A percentile compares a stretch with the other conserved stretches of the same genome.
Conservation (phyloP, 208 protist genomes). For the Wallacemonas collosoma region DNA sequence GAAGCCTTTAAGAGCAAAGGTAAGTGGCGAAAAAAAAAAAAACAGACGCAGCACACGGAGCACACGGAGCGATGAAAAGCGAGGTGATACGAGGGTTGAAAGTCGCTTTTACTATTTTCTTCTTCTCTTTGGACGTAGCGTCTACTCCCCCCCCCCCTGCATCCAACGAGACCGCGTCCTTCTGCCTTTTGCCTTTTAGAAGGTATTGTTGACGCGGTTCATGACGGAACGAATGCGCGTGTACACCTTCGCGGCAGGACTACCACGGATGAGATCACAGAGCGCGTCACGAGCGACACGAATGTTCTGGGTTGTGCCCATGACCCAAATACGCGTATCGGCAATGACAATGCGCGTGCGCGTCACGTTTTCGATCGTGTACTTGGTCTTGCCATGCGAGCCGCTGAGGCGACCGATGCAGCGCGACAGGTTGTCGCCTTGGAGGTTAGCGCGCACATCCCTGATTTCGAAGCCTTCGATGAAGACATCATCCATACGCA, state of each 20-base stretch:
- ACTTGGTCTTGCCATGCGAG: constrained; percentile 99
- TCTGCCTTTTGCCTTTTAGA: constrained; percentile 46
- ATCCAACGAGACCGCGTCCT: too few species aligned
- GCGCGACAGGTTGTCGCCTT: constrained; percentile 94
- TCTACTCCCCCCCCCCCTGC: too few species aligned
- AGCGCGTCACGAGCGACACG: constrained; percentile 97
- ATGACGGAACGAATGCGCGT: constrained; percentile 95
- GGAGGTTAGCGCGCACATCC: constrained; percentile 94
- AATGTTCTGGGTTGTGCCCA: constrained; percentile 99
- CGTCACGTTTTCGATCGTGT: constrained; percentile 99
- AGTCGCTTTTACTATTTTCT: too few species aligned
- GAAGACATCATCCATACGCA: constrained; percentile 99
- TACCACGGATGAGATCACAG: constrained; percentile 97
- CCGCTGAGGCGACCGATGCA: constrained; percentile 99
- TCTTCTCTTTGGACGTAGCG: too few species aligned
- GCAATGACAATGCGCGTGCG: constrained; percentile 99
- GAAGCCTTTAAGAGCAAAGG: too few species aligned
- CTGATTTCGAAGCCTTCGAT: constrained; percentile 99
- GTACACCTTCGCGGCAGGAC: constrained; percentile 96
- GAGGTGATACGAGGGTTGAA: too few species aligned
- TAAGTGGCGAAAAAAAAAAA: too few species aligned
- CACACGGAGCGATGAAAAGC: too few species aligned
- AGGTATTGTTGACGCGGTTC: constrained; percentile 94
- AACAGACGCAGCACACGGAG: too few species aligned
- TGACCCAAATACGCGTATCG: constrained; percentile 98